phyloP scores from a whole-genome alignment of 441 rosid species.

The Rhodomyrtus psidioides region DNA sequence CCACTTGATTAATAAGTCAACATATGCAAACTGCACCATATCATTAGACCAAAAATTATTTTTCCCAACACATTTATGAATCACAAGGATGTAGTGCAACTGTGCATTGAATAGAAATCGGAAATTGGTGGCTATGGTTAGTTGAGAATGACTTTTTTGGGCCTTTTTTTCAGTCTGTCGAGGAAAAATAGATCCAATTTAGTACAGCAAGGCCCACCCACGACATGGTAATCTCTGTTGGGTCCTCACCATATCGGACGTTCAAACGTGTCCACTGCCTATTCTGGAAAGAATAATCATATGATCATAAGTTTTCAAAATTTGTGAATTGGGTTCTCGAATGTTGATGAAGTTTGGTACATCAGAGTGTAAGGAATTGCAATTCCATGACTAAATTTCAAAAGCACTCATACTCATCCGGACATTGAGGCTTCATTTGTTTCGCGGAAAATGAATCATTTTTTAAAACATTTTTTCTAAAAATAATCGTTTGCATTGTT shows the following conservation, averaged over 20 bases:
- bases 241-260: neutral
- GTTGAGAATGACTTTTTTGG: neutral
- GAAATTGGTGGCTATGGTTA: neutral
- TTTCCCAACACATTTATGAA: neutral
- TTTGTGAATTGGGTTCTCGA: neutral
- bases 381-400: neutral
- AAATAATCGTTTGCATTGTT: no score
- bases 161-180: neutral
- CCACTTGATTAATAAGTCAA: neutral
- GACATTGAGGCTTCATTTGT: neutral
- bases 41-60: neutral
- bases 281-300: neutral
- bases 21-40: neutral
- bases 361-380: neutral
- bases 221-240: neutral
- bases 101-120: neutral
- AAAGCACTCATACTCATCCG: neutral
- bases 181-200: neutral
- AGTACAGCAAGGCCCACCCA: neutral
- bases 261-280: neutral
- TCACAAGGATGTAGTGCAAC: neutral
- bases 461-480: no score
- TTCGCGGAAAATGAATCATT: no score
- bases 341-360: neutral
- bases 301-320: neutral